A percentile compares a stretch with the other conserved stretches of the same genome.
phyloP scores from a whole-genome alignment of 805 yeast species.

The Saccharomycopsis sp. region DNA sequence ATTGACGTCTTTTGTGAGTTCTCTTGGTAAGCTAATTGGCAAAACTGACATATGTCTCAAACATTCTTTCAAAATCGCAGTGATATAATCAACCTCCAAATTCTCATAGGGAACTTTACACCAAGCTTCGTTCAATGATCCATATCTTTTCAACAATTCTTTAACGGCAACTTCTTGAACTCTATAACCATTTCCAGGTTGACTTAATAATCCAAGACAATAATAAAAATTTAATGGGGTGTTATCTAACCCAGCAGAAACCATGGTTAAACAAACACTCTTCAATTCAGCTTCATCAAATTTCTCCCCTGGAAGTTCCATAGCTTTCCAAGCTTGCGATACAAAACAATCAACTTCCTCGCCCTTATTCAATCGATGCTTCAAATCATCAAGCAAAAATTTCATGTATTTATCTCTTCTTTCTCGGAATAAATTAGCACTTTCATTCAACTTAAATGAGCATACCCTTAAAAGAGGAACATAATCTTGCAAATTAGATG shows the following conservation, averaged over 20 bases:
- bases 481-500: slow-evolving; percentile 49
- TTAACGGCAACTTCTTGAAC: slow-evolving; percentile 40
- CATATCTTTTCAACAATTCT: slow-evolving; percentile 33
- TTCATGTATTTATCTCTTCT: slow-evolving; percentile 46
- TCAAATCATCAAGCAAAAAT: slow-evolving; percentile 30
- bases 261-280: slow-evolving; percentile 65
- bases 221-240: slow-evolving; percentile 58
- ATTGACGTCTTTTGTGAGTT: slow-evolving; percentile 44
- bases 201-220: slow-evolving; percentile 52
- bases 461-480: slow-evolving; percentile 38
- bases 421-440: slow-evolving; percentile 30
- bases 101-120: slow-evolving; percentile 25
- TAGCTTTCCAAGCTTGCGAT: slow-evolving; percentile 25
- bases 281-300: slow-evolving; percentile 38
- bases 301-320: slow-evolving; percentile 20
- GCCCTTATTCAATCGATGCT: slow-evolving; percentile 24
- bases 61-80: slow-evolving; percentile 57
- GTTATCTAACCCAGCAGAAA: slow-evolving; percentile 74
- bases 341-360: slow-evolving; percentile 29
- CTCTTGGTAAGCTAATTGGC: slow-evolving; percentile 61
- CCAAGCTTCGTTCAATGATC: slow-evolving; percentile 33
- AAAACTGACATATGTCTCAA: slow-evolving; percentile 56
- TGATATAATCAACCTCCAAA: slow-evolving; percentile 40
- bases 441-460: slow-evolving; percentile 24
- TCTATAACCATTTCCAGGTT: slow-evolving; percentile 30